Evolutionary conservation across 2,329 filamentous ascomycete species (phyloP).

Genomic region (Cladophialophora yegresii): DNA sequence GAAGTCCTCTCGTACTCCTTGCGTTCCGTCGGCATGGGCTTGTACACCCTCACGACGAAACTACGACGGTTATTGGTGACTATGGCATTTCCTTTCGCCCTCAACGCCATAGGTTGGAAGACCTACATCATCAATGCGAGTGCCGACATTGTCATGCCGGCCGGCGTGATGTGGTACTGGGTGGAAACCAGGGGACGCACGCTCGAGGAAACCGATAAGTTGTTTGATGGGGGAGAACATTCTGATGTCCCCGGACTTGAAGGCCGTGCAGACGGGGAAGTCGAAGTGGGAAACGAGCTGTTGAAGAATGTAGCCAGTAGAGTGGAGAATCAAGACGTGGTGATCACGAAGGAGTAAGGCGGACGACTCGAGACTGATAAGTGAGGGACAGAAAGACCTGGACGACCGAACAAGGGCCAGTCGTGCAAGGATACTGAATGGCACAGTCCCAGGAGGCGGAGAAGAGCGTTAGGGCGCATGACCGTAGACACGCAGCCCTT

Average conservation of each 20-base stretch:
- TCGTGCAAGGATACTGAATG: too few relatives aligned
- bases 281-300: conserved; percentile 16
- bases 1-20: conserved; percentile 42
- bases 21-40: conserved; percentile 33
- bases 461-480: too few relatives aligned
- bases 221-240: conserved; percentile 34
- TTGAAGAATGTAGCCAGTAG: conserved; percentile 11
- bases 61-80: conserved; percentile 42
- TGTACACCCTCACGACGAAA: conserved; percentile 11
- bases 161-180: conserved; percentile 34
- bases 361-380: neutral
- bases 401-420: too few relatives aligned
- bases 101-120: conserved; percentile 50
- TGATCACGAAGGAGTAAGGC: neutral
- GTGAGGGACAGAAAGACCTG: neutral
- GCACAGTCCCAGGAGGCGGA: too few relatives aligned
- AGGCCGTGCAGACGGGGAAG: conserved; percentile 17
- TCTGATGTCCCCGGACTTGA: conserved; percentile 24
- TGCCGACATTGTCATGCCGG: conserved; percentile 47
- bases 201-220: conserved; percentile 38
- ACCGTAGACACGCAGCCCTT: too few relatives aligned
- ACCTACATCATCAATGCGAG: conserved; percentile 54
- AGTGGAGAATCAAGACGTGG: conserved; percentile 1
- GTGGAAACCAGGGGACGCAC: conserved; percentile 37
- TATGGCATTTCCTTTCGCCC: conserved; percentile 42